These are phyloP conservation scores for Suillus tomentosus DNA, from an alignment of 768 basidiomycete genomes.

Conservation along the genomic window DNA sequence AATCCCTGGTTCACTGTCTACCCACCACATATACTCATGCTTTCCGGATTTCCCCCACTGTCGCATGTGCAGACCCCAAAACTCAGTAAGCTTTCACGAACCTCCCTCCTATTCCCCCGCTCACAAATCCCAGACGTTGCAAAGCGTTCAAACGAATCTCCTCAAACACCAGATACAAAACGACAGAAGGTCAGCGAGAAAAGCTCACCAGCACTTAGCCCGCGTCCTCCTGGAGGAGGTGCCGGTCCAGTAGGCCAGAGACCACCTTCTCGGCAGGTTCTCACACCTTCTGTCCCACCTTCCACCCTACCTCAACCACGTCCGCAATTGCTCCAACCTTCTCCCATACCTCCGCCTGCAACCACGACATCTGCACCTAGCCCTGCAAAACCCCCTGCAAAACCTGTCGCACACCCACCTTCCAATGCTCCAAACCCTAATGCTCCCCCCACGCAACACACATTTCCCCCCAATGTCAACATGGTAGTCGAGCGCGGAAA, in stretches of 20 bases:
- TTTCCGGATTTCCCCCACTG: conserved; percentile 48
- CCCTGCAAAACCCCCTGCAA: conserved; percentile 23
- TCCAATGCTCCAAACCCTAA: conserved; percentile 12
- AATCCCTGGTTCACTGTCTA: conserved; percentile 59
- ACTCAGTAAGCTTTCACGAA: conserved; percentile 33
- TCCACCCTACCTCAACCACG: conserved; percentile 7
- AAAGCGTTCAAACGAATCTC: conserved; percentile 49
- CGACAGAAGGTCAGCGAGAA: conserved; percentile 29
- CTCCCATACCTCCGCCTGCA: conserved; percentile 23
- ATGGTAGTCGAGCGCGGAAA: conserved; percentile 28
- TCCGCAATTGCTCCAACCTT: conserved; percentile 9
- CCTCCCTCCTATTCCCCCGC: conserved; percentile 10
- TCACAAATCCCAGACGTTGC: conserved; percentile 24
- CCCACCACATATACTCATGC: conserved; percentile 44
- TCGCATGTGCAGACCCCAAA: conserved; percentile 23
- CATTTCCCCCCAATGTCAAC: conserved; percentile 5
- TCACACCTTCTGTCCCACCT: conserved; percentile 4
- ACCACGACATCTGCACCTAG: conserved; percentile 22
- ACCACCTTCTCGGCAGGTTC: conserved; percentile 6
- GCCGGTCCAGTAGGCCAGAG: conserved; percentile 5
- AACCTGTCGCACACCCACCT: conserved; percentile 25
- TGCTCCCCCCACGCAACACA: conserved; percentile 7
- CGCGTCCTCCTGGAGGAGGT: conserved; percentile 3
- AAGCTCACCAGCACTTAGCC: conserved; percentile 3
- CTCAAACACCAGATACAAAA: conserved; percentile 48